phyloP scores from a whole-genome alignment of 2,329 filamentous ascomycete genomes.

The Penicillium sp. region DNA sequence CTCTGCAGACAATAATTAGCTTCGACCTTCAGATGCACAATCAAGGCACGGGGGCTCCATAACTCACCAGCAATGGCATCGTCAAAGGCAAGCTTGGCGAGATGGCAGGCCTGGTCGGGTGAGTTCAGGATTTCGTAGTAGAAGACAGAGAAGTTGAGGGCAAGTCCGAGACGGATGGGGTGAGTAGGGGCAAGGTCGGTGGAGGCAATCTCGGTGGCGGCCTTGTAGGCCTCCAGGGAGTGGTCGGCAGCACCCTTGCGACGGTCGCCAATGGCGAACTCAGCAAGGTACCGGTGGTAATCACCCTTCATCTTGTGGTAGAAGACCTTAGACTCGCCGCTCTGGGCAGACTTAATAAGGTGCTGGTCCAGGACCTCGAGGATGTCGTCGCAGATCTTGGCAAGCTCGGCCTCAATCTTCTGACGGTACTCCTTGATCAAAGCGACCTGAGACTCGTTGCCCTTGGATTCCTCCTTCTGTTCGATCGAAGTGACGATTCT shows the following conservation, averaged over 20 bases:
- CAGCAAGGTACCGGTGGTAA: constrained; percentile 97
- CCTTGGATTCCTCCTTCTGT: constrained; percentile 99
- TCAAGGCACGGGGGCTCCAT: neutral
- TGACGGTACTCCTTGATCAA: constrained; percentile 98
- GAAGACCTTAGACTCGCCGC: constrained; percentile 98
- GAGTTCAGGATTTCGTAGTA: constrained; percentile 99
- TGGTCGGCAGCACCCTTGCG: constrained; percentile 92
- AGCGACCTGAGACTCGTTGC: constrained; percentile 82
- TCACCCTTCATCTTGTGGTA: constrained; percentile 99
- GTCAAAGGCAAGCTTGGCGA: constrained; percentile 93
- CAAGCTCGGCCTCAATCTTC: constrained; percentile 96
- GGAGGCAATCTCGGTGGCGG: constrained; percentile 82
- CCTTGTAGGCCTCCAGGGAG: constrained; percentile 96
- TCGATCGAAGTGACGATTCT: constrained; percentile 98
- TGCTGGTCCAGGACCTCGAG: constrained; percentile 90
- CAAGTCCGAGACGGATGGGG: constrained; percentile 87
- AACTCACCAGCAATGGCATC: constrained; percentile 82
- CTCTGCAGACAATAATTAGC: constrained; percentile 54
- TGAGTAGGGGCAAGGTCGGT: constrained; percentile 87
- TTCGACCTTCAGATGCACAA: constrained; percentile 11
- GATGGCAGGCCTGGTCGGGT: constrained; percentile 94
- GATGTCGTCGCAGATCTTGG: constrained; percentile 97
- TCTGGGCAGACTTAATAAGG: constrained; percentile 89
- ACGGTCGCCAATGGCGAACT: constrained; percentile 91
- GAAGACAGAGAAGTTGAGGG: constrained; percentile 96